A percentile compares a stretch with the other conserved stretches of the same genome.
phyloP scores from a whole-genome alignment of 805 yeast genomes.

The Metschnikowia picachoensis region DNA sequence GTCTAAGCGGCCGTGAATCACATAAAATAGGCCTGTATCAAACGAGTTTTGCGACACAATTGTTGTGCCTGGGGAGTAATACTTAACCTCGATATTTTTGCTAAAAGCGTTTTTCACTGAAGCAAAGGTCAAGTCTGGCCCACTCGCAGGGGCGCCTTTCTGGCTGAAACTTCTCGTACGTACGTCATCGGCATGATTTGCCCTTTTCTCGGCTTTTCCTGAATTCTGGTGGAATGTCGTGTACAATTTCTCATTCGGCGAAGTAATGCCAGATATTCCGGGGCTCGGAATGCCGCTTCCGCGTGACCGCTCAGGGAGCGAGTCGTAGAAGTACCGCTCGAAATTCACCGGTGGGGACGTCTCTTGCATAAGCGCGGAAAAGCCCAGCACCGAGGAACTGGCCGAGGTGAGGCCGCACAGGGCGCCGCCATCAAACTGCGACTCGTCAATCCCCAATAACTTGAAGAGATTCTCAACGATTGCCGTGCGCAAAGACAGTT shows the following conservation, averaged over 20 bases:
- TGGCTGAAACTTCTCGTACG: neutral
- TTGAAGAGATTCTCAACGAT: constrained; percentile 68
- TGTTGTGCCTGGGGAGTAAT: constrained; percentile 48
- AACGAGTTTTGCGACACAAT: constrained; percentile 62
- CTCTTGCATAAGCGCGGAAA: constrained; percentile 21
- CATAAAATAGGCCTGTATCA: constrained; percentile 73
- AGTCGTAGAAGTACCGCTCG: constrained; percentile 19
- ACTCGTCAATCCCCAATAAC: constrained; percentile 56
- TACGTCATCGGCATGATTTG: constrained; percentile 1
- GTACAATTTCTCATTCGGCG: constrained; percentile 24
- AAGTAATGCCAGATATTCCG: neutral
- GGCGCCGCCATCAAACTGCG: constrained; percentile 12
- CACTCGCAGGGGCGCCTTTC: neutral
- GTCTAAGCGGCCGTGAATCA: constrained; percentile 74
- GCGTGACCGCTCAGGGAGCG: constrained; percentile 16
- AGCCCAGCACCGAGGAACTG: constrained; percentile 30
- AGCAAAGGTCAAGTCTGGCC: constrained; percentile 38
- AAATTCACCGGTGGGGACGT: constrained; percentile 6
- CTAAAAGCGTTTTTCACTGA: constrained; percentile 56
- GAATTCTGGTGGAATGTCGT: constrained; percentile 26
- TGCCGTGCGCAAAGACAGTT: constrained; percentile 57
- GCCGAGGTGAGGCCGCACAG: constrained; percentile 20
- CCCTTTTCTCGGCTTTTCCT: constrained; percentile 1
- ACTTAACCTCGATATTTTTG: constrained; percentile 53
- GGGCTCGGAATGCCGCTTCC: constrained; percentile 5